Conservation (phyloP, 2,329 filamentous ascomycete genomes). For the Xylariaceae sp. region DNA sequence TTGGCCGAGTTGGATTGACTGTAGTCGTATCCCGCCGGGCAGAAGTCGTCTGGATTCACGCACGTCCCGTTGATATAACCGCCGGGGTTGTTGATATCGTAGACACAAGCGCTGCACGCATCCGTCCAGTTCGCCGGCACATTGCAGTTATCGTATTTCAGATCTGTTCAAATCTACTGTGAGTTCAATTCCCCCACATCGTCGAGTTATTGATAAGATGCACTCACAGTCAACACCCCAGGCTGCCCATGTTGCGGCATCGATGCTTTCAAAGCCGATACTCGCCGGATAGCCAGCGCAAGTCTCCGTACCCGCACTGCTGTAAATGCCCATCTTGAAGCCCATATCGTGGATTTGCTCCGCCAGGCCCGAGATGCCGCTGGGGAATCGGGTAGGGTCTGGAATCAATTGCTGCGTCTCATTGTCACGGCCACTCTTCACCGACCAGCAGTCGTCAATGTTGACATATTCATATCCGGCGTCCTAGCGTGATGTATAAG, state of each 20-base stretch:
- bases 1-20: conserved; percentile 40
- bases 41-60: conserved; percentile 7
- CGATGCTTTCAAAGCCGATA: conserved; percentile 50
- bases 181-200: conserved; percentile 12
- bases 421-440: conserved; percentile 38
- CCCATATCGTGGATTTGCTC: conserved; percentile 50
- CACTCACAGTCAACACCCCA: conserved; percentile 53
- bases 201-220: background rate
- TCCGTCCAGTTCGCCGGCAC: conserved; percentile 36
- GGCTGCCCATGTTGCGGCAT: conserved; percentile 51
- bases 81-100: conserved; percentile 6
- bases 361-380: conserved; percentile 50
- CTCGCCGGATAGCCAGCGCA: conserved; percentile 54
- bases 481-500: conserved; percentile 37
- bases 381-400: conserved; percentile 49
- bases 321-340: conserved; percentile 60
- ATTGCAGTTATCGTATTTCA: conserved; percentile 55
- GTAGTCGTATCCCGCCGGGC: conserved; percentile 46
- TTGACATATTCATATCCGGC: conserved; percentile 54
- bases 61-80: conserved; percentile 17
- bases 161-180: conserved; percentile 29
- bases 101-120: conserved; percentile 28
- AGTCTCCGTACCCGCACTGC: conserved; percentile 46
- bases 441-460: conserved; percentile 58
- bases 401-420: conserved; percentile 40